These are phyloP conservation scores for Annulohypoxylon stygium DNA, from an alignment of 495 filamentous ascomycete genomes.

Conservation along the genomic window DNA sequence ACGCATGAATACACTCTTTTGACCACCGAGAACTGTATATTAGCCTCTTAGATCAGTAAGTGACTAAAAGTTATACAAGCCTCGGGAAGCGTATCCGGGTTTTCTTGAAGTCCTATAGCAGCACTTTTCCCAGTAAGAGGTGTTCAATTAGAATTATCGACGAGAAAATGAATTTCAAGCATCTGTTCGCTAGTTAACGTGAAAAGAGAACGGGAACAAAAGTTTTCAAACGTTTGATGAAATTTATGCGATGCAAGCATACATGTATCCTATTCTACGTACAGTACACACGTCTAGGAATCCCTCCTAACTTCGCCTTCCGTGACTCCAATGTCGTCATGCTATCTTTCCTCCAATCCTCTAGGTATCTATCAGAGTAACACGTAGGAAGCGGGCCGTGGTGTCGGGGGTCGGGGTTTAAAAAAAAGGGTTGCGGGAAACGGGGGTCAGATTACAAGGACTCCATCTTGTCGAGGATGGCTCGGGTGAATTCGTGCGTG, in stretches of 20 bases:
- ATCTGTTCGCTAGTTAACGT: background rate
- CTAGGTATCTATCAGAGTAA: constrained; percentile 44
- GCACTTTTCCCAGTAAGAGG: no score
- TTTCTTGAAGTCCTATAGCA: no score
- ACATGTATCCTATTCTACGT: constrained; percentile 42
- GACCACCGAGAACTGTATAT: no score
- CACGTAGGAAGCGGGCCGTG: constrained; percentile 38
- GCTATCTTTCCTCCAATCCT: constrained; percentile 38
- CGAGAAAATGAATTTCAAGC: no score
- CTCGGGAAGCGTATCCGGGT: no score
- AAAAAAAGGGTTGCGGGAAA: constrained; percentile 15
- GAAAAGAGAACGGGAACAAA: background rate
- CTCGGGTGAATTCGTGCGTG: constrained; percentile 94
- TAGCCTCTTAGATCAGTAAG: no score
- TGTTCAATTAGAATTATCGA: no score
- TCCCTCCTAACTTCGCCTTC: constrained; percentile 35
- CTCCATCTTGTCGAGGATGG: constrained; percentile 95
- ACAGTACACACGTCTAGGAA: constrained; percentile 45
- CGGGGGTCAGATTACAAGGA: constrained; percentile 45
- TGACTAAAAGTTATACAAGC: no score
- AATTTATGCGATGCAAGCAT: constrained; percentile 33
- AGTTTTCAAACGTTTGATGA: constrained; percentile 12
- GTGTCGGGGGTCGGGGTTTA: constrained; percentile 36
- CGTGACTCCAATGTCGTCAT: constrained; percentile 45
- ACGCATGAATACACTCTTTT: no score